Conservation (phyloP, 805 yeast genomes). For the Barnettozyma vustinii region DNA sequence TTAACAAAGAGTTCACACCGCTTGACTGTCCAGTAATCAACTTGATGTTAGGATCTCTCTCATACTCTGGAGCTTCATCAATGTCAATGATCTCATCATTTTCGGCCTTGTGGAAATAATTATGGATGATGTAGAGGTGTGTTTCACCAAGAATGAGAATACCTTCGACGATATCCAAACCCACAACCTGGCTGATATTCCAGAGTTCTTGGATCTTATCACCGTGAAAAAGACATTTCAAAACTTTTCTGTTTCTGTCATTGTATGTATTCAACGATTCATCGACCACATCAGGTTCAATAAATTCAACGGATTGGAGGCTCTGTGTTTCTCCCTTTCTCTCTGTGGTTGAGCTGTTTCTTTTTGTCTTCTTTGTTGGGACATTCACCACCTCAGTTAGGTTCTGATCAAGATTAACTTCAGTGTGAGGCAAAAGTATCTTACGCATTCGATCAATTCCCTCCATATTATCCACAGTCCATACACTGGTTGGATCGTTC, state of each 20-base stretch:
- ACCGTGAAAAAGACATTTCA: slow-evolving; percentile 61
- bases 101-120: slow-evolving; percentile 52
- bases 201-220: slow-evolving; percentile 68
- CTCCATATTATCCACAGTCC: slow-evolving; percentile 64
- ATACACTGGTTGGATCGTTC: slow-evolving; percentile 24
- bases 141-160: slow-evolving; percentile 62
- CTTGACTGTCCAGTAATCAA: slow-evolving; percentile 49
- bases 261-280: slow-evolving; percentile 35
- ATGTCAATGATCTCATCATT: slow-evolving; percentile 57
- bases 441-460: slow-evolving; percentile 64
- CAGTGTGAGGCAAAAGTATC: slow-evolving; percentile 51
- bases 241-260: slow-evolving; percentile 70
- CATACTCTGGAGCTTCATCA: slow-evolving; percentile 54
- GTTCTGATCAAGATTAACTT: slow-evolving; percentile 39
- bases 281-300: slow-evolving; percentile 35
- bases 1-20: background rate
- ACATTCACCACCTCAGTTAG: slow-evolving; percentile 37
- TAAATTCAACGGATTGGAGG: slow-evolving; percentile 36
- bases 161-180: slow-evolving; percentile 73
- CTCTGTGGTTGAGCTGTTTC: slow-evolving; percentile 6
- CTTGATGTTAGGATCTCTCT: slow-evolving; percentile 65
- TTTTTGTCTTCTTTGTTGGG: slow-evolving; percentile 27
- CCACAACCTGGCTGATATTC: slow-evolving; percentile 72
- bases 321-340: slow-evolving; percentile 21
- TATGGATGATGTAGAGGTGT: slow-evolving; percentile 63